Conservation (phyloP, 495 filamentous ascomycete species). For the Aeminium ludgeri region DNA sequence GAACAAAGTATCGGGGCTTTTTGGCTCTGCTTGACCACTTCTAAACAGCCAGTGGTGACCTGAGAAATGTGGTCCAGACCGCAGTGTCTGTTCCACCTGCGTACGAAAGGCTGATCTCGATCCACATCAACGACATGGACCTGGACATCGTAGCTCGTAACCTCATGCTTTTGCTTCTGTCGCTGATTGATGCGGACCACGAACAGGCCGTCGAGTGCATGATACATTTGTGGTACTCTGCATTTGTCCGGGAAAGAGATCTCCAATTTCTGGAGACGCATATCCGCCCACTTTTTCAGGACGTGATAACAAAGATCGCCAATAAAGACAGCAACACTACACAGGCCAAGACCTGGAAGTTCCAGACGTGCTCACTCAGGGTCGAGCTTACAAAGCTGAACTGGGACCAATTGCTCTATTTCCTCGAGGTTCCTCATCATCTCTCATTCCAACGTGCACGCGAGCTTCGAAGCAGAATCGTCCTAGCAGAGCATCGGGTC, state of each 20-base stretch:
- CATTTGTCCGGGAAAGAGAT: slow-evolving; percentile 14
- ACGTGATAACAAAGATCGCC: slow-evolving; percentile 14
- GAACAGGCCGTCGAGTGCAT: slow-evolving; percentile 20
- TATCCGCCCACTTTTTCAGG: slow-evolving; percentile 17
- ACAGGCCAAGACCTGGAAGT: slow-evolving; percentile 15
- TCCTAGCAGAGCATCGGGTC: slow-evolving; percentile 4
- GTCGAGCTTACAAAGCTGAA: slow-evolving; percentile 12
- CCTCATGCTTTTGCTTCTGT: slow-evolving; percentile 29
- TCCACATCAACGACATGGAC: slow-evolving; percentile 31
- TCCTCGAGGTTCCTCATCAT: slow-evolving; percentile 10
- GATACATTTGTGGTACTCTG: slow-evolving; percentile 28
- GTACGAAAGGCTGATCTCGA: slow-evolving; percentile 15
- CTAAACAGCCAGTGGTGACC: slow-evolving; percentile 28
- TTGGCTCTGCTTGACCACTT: slow-evolving; percentile 13
- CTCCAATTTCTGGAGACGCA: slow-evolving; percentile 8
- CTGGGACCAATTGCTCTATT: slow-evolving; percentile 12
- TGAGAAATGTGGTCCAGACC: slow-evolving; percentile 30
- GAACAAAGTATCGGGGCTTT: background rate
- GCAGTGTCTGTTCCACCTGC: slow-evolving; percentile 21
- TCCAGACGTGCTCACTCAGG: slow-evolving; percentile 2
- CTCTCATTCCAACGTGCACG: slow-evolving; percentile 4
- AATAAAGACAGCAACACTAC: slow-evolving; percentile 9
- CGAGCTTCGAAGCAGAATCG: slow-evolving; percentile 6
- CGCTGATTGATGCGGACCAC: slow-evolving; percentile 12
- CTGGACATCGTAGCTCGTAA: slow-evolving; percentile 30